A percentile compares a stretch with the other conserved stretches of the same genome.
phyloP scores from a whole-genome alignment of 2,329 filamentous ascomycete genomes.

The Rhynchosporium agropyri region DNA sequence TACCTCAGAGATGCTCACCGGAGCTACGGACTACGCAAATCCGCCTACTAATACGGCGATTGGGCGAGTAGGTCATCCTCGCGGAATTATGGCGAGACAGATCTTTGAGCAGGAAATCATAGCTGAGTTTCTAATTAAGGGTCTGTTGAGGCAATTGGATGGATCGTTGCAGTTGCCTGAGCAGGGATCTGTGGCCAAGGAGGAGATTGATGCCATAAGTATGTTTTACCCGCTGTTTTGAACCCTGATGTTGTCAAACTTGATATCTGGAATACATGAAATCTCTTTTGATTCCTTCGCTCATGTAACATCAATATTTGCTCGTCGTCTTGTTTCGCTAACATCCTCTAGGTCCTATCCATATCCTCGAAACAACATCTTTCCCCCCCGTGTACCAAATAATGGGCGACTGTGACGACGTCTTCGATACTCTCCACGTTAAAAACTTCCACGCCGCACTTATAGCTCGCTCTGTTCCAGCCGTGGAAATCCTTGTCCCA shows the following conservation, averaged over 20 bases:
- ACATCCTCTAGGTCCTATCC: conserved; percentile 22
- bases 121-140: conserved; percentile 26
- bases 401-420: conserved; percentile 26
- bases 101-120: conserved; percentile 25
- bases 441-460: conserved; percentile 22
- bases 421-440: conserved; percentile 24
- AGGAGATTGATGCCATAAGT: conserved; percentile 32
- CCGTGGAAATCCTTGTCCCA: conserved; percentile 18
- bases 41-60: conserved; percentile 25
- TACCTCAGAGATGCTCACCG: conserved; percentile 21
- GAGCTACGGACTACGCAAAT: conserved; percentile 18
- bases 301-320: neutral
- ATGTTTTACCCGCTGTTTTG: conserved; percentile 2
- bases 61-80: conserved; percentile 3
- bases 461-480: neutral
- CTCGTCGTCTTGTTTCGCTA: neutral
- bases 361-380: conserved; percentile 10
- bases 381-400: conserved; percentile 31
- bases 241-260: neutral
- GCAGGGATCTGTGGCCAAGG: conserved; percentile 18
- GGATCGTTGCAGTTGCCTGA: conserved; percentile 23
- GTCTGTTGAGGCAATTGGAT: conserved; percentile 20
- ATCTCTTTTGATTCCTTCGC: neutral
- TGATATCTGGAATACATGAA: neutral
- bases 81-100: conserved; percentile 21